Percentiles rank a stretch among this genome's conserved stretches.
Conservation (phyloP, 2,329 filamentous ascomycete genomes). For the Phoma sp. region DNA sequence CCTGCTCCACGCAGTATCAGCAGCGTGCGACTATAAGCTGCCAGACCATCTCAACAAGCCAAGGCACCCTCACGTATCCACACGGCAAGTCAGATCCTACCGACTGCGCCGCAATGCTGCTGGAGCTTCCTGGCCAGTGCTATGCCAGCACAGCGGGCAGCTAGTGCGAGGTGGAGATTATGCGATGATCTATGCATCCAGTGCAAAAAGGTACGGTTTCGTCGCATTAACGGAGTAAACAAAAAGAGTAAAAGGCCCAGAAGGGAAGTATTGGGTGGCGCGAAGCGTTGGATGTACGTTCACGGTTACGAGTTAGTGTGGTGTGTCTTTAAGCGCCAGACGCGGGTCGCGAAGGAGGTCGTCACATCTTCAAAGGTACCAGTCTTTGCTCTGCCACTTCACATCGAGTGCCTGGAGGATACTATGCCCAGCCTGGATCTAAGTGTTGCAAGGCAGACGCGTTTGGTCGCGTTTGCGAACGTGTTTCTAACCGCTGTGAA, state of each 20-base stretch:
- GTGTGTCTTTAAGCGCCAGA: constrained; percentile 21
- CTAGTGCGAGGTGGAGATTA: constrained; percentile 21
- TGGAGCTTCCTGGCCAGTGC: constrained; percentile 23
- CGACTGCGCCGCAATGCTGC: constrained; percentile 25
- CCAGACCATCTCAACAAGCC: constrained; percentile 5
- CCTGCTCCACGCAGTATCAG: constrained; percentile 16
- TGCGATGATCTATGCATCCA: not conserved
- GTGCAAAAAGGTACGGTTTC: constrained; percentile 1
- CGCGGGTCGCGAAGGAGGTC: constrained; percentile 18
- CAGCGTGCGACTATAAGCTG: constrained; percentile 20
- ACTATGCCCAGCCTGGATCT: not conserved
- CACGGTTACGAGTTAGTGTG: constrained; percentile 7
- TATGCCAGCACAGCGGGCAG: not conserved
- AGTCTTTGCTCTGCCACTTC: not conserved
- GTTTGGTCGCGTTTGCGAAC: not conserved
- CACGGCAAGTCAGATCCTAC: constrained; percentile 4
- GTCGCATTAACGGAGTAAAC: constrained; percentile 12
- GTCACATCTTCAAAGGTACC: constrained; percentile 11
- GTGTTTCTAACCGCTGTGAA: constrained; percentile 1
- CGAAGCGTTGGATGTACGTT: constrained; percentile 24
- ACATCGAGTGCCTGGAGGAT: not conserved
- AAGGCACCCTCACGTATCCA: not conserved
- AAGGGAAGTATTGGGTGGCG: constrained; percentile 17
- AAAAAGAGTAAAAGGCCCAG: constrained; percentile 16
- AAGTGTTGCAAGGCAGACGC: not conserved